phyloP scores from a whole-genome alignment of 2,329 filamentous ascomycete species.

The Aspergillus niger region DNA sequence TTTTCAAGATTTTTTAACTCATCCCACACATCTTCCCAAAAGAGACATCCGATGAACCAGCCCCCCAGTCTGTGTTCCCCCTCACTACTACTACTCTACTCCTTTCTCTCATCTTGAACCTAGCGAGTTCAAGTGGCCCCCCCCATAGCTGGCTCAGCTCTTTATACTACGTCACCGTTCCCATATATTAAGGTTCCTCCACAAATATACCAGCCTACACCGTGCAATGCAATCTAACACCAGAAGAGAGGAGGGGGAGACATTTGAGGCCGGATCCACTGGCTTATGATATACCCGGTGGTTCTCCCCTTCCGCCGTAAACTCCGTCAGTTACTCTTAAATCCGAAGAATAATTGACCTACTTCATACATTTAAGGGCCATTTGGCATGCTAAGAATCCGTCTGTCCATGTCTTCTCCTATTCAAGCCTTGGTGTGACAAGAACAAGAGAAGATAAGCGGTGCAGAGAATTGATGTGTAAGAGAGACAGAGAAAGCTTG shows the following conservation, averaged over 20 bases:
- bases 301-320: background rate
- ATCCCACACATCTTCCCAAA: background rate
- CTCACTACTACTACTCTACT: background rate
- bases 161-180: background rate
- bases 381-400: no score
- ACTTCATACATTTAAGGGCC: no score
- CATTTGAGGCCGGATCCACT: background rate
- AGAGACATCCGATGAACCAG: background rate
- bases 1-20: background rate
- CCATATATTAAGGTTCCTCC: constrained; percentile 1
- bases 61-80: background rate
- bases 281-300: background rate
- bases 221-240: background rate
- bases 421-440: background rate
- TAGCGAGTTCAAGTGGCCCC: background rate
- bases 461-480: background rate
- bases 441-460: background rate
- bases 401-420: background rate
- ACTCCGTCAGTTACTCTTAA: background rate
- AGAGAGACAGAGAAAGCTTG: background rate
- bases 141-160: background rate
- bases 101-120: background rate
- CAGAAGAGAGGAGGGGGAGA: background rate
- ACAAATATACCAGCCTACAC: background rate
- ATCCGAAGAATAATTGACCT: background rate